A percentile compares a stretch with the other conserved stretches of the same genome.
These are phyloP conservation scores for Porcisia deanei DNA, from an alignment of 208 protist genomes.

Conservation along the genomic window DNA sequence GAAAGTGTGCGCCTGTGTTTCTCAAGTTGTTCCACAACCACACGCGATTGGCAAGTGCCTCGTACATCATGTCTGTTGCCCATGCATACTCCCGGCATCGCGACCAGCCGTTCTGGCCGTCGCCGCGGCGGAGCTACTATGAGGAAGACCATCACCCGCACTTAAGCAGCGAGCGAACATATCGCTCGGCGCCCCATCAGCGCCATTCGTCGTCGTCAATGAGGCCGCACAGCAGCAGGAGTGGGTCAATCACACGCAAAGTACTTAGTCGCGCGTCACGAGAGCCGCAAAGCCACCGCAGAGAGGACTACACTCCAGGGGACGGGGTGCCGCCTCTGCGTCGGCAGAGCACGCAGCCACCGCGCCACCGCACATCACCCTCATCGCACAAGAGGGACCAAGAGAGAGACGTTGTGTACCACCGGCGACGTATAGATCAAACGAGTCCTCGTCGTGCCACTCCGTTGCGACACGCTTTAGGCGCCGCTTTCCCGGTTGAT, in stretches of 20 bases:
- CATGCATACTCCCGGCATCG: conserved; percentile 18
- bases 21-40: neutral
- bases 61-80: conserved; percentile 12
- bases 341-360: conserved; percentile 41
- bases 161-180: neutral
- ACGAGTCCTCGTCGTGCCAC: conserved; percentile 9
- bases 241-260: conserved; percentile 16
- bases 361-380: conserved; percentile 22
- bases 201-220: neutral
- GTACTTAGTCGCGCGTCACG: neutral
- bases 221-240: conserved; percentile 19
- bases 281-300: conserved; percentile 6
- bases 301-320: conserved; percentile 19
- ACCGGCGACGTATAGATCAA: conserved; percentile 24
- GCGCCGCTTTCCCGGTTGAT: conserved; percentile 23
- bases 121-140: conserved; percentile 12
- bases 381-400: conserved; percentile 13
- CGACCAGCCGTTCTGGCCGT: conserved; percentile 12
- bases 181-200: conserved; percentile 17
- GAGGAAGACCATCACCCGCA: conserved; percentile 13
- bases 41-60: neutral
- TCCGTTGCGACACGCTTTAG: neutral
- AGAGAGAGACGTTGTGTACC: conserved; percentile 11
- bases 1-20: neutral
- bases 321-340: conserved; percentile 25